Evolutionary conservation across 106 monocot species (phyloP), one percentile per base, ranked within the genome.

Genomic region (Dendrobium catenatum): DNA sequence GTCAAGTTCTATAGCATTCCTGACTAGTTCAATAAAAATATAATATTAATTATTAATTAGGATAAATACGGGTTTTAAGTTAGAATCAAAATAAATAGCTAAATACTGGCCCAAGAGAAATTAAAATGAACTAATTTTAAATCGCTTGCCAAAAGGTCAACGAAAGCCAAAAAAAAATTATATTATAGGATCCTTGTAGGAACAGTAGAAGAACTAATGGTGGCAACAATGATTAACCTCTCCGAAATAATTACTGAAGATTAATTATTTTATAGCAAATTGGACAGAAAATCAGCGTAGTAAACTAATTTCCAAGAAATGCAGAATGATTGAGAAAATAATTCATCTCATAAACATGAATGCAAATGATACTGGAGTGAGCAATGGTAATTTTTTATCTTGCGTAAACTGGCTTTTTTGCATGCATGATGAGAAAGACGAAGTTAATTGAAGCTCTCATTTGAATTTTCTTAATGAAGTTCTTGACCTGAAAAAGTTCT

Each of bases 1-100:
- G 67, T 99, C 89, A 46, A 99, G 78, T 64, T 93, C 86, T 82
- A 99, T 79, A 19, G 75, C 67, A 82, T 82, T 95, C 85, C 99
- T 99, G 82, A 99, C 99, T 99, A 91, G 68, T 81, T 33, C 27
- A 75, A 22, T 20, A 81, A 81, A 73, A 73, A 19, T 42, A 43
- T 20, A n/a, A n/a, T 19, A 74, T 5, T 74, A 44, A 37, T 70
- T 70, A 70, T 15, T 40, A 37, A 13, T 40, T 33, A 70, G 20
- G 37, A 70, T 15, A 70, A 37, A 70, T 9, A 31, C 1, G 4
- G 4, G 20, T 70, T 33, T 70, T 37, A 70, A 70, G 15, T 6
- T 37, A 15, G 33, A 70, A 33, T 70, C 70, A 16, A 4, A 70
- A 16, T 70, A 13, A 33, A 70, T 70, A 15, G 70, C 10, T 33